phyloP scores from a whole-genome alignment of 1,284 basidiomycete genomes.

The Tranzscheliella williamsii region DNA sequence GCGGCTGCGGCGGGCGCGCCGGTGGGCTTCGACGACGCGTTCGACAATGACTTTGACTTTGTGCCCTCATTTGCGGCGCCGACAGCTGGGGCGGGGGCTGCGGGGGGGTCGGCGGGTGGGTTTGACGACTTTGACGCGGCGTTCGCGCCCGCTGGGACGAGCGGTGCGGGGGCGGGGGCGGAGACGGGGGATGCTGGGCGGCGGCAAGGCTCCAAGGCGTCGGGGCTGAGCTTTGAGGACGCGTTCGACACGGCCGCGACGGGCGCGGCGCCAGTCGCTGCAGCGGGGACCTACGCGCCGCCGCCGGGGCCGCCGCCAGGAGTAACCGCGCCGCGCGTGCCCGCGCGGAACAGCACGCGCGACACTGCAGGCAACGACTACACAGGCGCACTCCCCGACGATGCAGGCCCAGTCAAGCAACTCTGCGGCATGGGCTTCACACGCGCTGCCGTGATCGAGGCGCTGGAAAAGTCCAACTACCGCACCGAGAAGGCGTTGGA shows the following conservation, averaged over 20 bases:
- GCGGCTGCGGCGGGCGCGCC: neutral
- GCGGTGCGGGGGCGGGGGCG: neutral
- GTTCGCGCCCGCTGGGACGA: slow-evolving; percentile 15
- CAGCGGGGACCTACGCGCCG: slow-evolving; percentile 28
- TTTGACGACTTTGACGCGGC: slow-evolving; percentile 52
- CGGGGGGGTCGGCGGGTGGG: neutral
- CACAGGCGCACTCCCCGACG: slow-evolving; percentile 51
- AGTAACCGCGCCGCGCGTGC: slow-evolving; percentile 12
- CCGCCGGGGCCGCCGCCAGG: slow-evolving; percentile 37
- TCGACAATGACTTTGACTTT: slow-evolving; percentile 55
- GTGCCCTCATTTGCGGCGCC: slow-evolving; percentile 45
- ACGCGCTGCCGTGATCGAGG: slow-evolving; percentile 49
- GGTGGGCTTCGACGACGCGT: slow-evolving; percentile 51
- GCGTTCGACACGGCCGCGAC: slow-evolving; percentile 29
- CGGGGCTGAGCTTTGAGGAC: slow-evolving; percentile 53
- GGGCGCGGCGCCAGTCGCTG: slow-evolving; percentile 6
- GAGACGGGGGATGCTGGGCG: too few relatives aligned
- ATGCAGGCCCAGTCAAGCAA: slow-evolving; percentile 55
- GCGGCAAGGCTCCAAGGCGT: too few relatives aligned
- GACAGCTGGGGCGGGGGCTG: slow-evolving; percentile 6
- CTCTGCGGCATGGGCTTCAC: slow-evolving; percentile 59
- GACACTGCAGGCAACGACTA: slow-evolving; percentile 8
- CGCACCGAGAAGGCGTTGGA: slow-evolving; percentile 57
- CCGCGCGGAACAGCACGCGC: slow-evolving; percentile 6
- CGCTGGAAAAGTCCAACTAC: slow-evolving; percentile 57